A percentile compares a stretch with the other conserved stretches of the same genome.
phyloP scores from a whole-genome alignment of 2,329 filamentous ascomycete genomes.

The Aspergillus sp. region DNA sequence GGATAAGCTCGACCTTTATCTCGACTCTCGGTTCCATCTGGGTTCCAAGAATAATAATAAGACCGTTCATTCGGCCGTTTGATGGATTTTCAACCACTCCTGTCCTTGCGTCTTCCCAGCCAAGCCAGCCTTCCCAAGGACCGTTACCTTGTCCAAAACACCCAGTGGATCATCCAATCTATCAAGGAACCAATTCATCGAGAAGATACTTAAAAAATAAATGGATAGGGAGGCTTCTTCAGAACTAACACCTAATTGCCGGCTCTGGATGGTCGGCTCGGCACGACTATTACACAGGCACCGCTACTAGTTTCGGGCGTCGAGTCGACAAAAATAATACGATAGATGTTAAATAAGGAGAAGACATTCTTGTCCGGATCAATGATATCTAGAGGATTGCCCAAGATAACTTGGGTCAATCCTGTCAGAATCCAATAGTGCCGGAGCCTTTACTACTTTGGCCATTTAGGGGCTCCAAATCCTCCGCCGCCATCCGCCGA shows the following conservation, averaged over 20 bases:
- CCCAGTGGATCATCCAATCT: conserved; percentile 7
- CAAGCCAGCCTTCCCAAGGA: neutral
- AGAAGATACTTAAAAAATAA: neutral
- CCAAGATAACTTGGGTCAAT: conserved; percentile 10
- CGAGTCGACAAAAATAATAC: neutral
- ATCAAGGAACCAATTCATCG: neutral
- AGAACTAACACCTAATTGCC: neutral
- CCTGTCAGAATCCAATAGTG: conserved; percentile 26
- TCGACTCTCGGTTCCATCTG: too few relatives aligned
- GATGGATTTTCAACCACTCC: neutral
- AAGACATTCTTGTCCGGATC: neutral
- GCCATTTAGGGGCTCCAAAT: conserved; percentile 11
- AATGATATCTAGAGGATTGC: neutral
- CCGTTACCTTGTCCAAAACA: conserved; percentile 1
- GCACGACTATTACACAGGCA: conserved; percentile 13
- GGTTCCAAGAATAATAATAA: neutral
- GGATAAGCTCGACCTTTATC: conserved; percentile 4
- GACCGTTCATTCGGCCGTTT: neutral
- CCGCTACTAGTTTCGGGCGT: conserved; percentile 12
- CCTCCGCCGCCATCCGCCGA: conserved; percentile 12
- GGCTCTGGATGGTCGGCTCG: conserved; percentile 3
- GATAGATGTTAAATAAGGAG: neutral
- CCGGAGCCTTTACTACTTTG: conserved; percentile 19
- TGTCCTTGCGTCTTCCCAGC: conserved; percentile 15
- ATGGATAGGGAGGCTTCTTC: neutral